Percentiles rank a stretch among this genome's conserved stretches.
These are phyloP conservation scores for Pachyrhizus erosus DNA, from an alignment of 306 rosid species.

Conservation along the genomic window DNA sequence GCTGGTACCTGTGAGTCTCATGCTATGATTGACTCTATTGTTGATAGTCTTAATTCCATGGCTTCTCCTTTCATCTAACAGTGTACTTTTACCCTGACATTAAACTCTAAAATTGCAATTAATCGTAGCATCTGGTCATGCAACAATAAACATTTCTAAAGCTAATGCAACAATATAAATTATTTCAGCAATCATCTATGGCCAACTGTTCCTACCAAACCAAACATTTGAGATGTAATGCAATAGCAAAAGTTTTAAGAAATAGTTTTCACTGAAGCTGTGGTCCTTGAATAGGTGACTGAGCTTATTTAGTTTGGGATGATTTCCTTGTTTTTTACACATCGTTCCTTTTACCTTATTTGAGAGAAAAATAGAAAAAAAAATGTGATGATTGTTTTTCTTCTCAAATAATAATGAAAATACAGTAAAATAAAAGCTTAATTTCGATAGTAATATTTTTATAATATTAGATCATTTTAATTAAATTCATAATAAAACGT, in stretches of 20 bases:
- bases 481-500: too few species aligned
- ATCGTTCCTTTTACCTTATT: neutral
- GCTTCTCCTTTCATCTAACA: conserved; percentile 50
- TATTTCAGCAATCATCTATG: neutral
- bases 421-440: too few species aligned
- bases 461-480: too few species aligned
- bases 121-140: neutral
- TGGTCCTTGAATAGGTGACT: too few species aligned
- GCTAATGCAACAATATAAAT: neutral
- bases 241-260: too few species aligned
- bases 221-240: neutral
- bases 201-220: neutral
- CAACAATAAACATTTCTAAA: neutral
- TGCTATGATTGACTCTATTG: conserved; percentile 56
- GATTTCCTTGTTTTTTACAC: neutral
- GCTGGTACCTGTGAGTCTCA: conserved; percentile 73
- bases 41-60: conserved; percentile 58
- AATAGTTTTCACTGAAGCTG: too few species aligned
- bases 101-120: neutral
- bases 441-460: too few species aligned
- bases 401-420: too few species aligned
- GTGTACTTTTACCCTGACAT: neutral
- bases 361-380: too few species aligned
- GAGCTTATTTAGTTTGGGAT: neutral
- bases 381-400: too few species aligned